A percentile compares a stretch with the other conserved stretches of the same genome.
phyloP scores from a whole-genome alignment of 139 green algal species.

The Chlorella sorokiniana region DNA sequence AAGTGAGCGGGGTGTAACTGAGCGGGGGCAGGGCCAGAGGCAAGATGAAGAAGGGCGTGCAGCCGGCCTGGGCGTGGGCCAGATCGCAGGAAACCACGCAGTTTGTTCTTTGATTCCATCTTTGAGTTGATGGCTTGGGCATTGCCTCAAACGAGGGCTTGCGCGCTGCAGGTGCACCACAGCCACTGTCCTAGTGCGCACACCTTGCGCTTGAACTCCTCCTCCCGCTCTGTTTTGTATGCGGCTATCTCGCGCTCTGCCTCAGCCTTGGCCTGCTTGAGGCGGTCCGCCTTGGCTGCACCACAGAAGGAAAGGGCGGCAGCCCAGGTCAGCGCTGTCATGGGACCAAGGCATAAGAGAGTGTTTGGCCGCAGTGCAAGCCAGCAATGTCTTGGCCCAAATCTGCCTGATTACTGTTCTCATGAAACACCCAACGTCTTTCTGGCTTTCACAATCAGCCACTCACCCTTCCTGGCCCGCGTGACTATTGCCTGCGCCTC shows the following conservation, averaged over 20 bases:
- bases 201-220: constrained; percentile 76
- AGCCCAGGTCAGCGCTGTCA: neutral
- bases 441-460: no score
- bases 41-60: no score
- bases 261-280: constrained; percentile 85
- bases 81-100: no score
- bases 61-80: no score
- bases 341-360: neutral
- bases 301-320: neutral
- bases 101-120: no score
- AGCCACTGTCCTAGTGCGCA: neutral
- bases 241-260: constrained; percentile 80
- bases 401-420: no score
- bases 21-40: neutral
- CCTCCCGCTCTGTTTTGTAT: constrained; percentile 78
- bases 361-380: neutral
- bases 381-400: no score
- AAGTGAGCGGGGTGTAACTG: neutral
- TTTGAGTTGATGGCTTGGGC: no score
- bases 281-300: constrained; percentile 77
- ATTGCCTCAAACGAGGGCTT: neutral
- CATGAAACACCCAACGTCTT: no score
- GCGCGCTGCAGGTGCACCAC: neutral
- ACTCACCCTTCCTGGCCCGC: constrained; percentile 79
- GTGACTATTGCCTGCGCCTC: constrained; percentile 88